Percentiles rank a stretch among this genome's conserved stretches.
Evolutionary conservation across 2,329 filamentous ascomycete species (phyloP).

Genomic region (Teratosphaeria nubilosa): DNA sequence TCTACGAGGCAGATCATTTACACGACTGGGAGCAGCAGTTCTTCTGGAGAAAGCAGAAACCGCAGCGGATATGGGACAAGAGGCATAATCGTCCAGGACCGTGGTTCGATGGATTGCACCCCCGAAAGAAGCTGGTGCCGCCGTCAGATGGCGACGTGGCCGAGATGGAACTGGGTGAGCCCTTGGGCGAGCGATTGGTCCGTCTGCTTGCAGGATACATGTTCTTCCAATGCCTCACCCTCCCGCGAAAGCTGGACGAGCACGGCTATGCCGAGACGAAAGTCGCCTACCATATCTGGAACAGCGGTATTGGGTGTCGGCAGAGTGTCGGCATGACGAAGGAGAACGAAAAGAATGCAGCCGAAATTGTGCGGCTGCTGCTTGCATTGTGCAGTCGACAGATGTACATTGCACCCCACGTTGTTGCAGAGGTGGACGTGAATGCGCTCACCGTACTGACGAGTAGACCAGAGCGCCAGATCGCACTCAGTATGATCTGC

Average conservation of each 20-base stretch:
- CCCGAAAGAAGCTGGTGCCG: slow-evolving; percentile 47
- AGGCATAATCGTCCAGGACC: slow-evolving; percentile 13
- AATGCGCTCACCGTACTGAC: slow-evolving; percentile 81
- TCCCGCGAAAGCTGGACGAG: slow-evolving; percentile 43
- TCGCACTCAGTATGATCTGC: slow-evolving; percentile 80
- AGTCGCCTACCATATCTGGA: slow-evolving; percentile 91
- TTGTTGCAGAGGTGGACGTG: slow-evolving; percentile 73
- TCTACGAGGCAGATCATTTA: slow-evolving; percentile 82
- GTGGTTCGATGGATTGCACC: slow-evolving; percentile 29
- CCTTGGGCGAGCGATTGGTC: slow-evolving; percentile 83
- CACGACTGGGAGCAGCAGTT: slow-evolving; percentile 82
- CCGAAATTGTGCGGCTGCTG: slow-evolving; percentile 77
- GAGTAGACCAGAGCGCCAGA: slow-evolving; percentile 79
- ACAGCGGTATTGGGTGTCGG: slow-evolving; percentile 94
- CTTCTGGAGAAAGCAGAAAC: slow-evolving; percentile 57
- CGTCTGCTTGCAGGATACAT: slow-evolving; percentile 81
- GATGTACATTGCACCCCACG: slow-evolving; percentile 76
- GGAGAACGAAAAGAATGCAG: slow-evolving; percentile 86
- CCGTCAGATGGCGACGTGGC: slow-evolving; percentile 21
- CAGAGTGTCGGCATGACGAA: slow-evolving; percentile 78
- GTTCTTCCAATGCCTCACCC: slow-evolving; percentile 84
- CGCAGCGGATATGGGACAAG: slow-evolving; percentile 18
- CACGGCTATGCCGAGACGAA: slow-evolving; percentile 30
- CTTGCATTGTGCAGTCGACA: slow-evolving; percentile 80
- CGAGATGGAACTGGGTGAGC: slow-evolving; percentile 63